Base-by-base conservation (phyloP, 179 eudicot species). In the Gypsophila paniculata region DNA sequence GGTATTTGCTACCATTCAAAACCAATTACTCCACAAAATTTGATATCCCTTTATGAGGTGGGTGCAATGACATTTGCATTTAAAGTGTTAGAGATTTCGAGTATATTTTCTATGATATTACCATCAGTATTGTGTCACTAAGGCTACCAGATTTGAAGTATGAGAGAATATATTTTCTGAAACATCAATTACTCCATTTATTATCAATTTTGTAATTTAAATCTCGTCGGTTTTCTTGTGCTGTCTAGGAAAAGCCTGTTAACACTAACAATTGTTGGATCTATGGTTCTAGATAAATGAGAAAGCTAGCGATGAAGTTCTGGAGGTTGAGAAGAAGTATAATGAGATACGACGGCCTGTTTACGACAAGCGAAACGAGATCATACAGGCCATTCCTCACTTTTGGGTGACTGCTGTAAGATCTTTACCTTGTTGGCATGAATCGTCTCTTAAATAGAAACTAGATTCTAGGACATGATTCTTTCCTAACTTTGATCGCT, bases 341-440 rank as follows among this genome's bases (percentile, higher is more conserved):
- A 93, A 83, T 69, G 91, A 84, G 80, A 78, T 90, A 44, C 91
- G 98, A 68, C 89, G 84, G 77, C 99, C 99, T 4, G 88, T 90
- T 64, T 95, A 93, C 76, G 96, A 89, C 57, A 95, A 85, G 82
- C 78, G 99, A 69, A 85, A 85, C 72, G 90, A 86, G 4, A 81
- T 89, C 51, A 89, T 95, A 71, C 83, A 83, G 72, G 71, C 87
- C 64, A 93, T 95, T 83, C 98, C 99, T 2, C 93, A 95, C 80
- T 95, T 95, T 80, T 95, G 98, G 99, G 77, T 85, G 78, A 93
- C 98, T 66, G 99, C 98, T 32, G 98, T 95, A 73, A 77, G 95
- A 84, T 13, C 26, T 79, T 62, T 58, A 17, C 68, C 36, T 71
- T 7, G 68, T 57, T 51, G n/a, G 8, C 68, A 15, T 61, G 15